phyloP scores from a whole-genome alignment of 306 rosid genomes.

The Gillenia trifoliata region DNA sequence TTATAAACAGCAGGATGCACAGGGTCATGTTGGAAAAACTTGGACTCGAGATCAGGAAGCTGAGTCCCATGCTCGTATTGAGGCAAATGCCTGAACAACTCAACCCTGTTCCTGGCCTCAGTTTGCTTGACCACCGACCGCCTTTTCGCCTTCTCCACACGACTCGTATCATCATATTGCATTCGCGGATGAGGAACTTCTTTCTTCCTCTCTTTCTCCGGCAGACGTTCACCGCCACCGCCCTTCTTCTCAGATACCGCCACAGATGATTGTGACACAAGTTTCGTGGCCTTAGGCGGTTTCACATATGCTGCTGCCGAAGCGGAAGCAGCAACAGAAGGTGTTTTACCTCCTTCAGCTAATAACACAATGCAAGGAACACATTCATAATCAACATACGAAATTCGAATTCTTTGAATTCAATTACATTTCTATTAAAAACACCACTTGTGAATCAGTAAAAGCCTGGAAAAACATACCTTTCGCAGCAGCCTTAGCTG shows the following conservation, averaged over 20 bases:
- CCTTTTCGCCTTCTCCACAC: slow-evolving; percentile 72
- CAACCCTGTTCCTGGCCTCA: slow-evolving; percentile 82
- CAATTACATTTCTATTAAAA: neutral
- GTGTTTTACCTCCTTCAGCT: slow-evolving; percentile 44
- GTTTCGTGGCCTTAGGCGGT: slow-evolving; percentile 37
- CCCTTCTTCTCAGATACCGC: slow-evolving; percentile 52
- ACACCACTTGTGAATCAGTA: neutral
- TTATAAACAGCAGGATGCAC: slow-evolving; percentile 82
- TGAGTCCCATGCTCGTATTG: slow-evolving; percentile 76
- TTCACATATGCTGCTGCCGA: slow-evolving; percentile 22
- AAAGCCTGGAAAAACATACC: slow-evolving; percentile 27
- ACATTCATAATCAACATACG: neutral
- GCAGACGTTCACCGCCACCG: slow-evolving; percentile 33
- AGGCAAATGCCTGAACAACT: slow-evolving; percentile 85
- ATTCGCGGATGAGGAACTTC: slow-evolving; percentile 71
- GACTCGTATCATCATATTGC: slow-evolving; percentile 73
- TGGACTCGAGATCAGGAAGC: slow-evolving; percentile 73
- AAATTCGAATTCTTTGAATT: neutral
- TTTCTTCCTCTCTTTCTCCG: slow-evolving; percentile 81
- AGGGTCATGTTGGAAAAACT: slow-evolving; percentile 57
- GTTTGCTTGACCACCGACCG: slow-evolving; percentile 70
- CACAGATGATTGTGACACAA: slow-evolving; percentile 40
- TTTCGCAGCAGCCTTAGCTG: slow-evolving; percentile 75
- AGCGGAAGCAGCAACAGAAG: slow-evolving; percentile 36
- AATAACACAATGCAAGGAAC: slow-evolving; percentile 11